Base-by-base conservation (phyloP, 2,329 filamentous ascomycete species). In the Metarhizium brunneum region DNA sequence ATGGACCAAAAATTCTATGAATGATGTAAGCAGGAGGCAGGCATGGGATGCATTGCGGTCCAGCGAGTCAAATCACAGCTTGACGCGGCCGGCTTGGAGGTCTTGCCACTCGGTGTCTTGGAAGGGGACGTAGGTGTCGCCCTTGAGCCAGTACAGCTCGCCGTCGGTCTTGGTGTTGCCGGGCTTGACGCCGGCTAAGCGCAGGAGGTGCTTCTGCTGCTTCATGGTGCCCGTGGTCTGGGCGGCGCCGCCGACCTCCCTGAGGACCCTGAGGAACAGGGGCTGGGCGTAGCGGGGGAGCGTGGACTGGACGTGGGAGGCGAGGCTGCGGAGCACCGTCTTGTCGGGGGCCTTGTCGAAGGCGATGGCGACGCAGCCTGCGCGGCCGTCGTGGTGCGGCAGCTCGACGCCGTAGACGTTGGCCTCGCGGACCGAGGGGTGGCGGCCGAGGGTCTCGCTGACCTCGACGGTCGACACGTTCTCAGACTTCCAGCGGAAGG, bases 401-500 rank as follows among this genome's bases (percentile, higher is more conserved):
- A 95, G 71, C 47, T 83, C 70, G 2, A 95, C 88, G 42, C 90
- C 90, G 64, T 95, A 95, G 32, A 95, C 90, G 63, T 95, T 95
- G 36, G 88, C 87, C 72, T 95, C 90, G 36, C 79, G 74, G 14
- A 95, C 77, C 1, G 76, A 74, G 0, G 84, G 75, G 65, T 91
- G 86, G 0, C 76, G 71, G 14, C 88, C 86, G 0, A 96, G 70
- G 0, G 83, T 82, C 65, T 91, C 82, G n/a, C 86, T 81, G 18
- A 95, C 91, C 69, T 96, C 90, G 52, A 81, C 84, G 0, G 88
- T 92, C 3, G 87, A 90, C 1, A 92, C 87, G 63, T 92, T 92
- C 69, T 92, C 88, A 52, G 84, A 85, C 73, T 94, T 90, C 87
- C 87, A 90, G 51, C 87, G 81, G 72, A 86, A 90, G 0, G 87